phyloP scores from a whole-genome alignment of 192 early-diverging fungal genomes.

The Linnemannia elongata region DNA sequence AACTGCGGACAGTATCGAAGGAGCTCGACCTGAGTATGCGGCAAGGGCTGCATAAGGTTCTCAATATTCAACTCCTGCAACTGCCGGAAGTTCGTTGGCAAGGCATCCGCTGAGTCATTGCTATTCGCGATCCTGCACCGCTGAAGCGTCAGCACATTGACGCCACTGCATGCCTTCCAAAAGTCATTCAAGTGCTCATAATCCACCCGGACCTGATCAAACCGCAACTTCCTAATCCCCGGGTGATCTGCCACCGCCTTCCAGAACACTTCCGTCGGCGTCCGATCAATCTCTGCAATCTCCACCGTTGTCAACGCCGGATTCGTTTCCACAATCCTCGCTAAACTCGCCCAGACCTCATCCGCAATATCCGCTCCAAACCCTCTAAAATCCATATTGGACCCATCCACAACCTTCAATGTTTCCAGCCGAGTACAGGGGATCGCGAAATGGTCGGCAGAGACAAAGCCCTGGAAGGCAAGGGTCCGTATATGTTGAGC shows the following conservation, averaged over 20 bases:
- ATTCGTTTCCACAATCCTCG: background rate
- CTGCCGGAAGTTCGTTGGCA: background rate
- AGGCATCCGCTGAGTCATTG: background rate
- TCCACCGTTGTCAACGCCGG: background rate
- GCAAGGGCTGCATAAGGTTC: background rate
- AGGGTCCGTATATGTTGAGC: background rate
- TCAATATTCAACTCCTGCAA: background rate
- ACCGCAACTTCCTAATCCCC: background rate
- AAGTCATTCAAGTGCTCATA: background rate
- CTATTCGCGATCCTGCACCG: background rate
- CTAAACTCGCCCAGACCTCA: background rate
- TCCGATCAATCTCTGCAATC: background rate
- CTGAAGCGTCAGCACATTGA: background rate
- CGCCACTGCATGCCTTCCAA: background rate
- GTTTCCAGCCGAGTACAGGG: background rate
- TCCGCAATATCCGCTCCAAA: background rate
- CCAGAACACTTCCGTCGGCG: background rate
- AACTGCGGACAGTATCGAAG: background rate
- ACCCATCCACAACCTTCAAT: background rate
- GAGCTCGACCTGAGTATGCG: background rate
- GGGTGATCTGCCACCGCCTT: background rate
- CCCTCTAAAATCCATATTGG: background rate
- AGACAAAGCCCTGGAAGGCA: background rate
- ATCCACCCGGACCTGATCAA: background rate
- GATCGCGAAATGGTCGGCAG: background rate